Conservation (phyloP, 257 asterid genomes). For the Dorcoceras hygrometricum region DNA sequence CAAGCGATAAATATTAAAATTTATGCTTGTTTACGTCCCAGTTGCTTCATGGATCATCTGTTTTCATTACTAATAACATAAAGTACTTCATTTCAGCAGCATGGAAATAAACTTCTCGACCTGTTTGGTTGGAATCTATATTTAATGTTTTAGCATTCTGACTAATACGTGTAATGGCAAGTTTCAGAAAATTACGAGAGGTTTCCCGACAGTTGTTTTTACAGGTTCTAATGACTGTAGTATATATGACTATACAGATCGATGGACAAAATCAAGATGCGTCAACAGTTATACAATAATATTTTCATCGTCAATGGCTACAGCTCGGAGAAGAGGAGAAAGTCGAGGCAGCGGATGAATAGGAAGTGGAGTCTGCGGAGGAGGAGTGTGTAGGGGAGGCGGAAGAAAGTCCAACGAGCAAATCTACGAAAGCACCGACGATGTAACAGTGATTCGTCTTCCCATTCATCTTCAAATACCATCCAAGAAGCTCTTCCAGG, state of each 20-base stretch:
- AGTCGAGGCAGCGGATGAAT: slow-evolving; percentile 54
- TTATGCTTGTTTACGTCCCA: no score
- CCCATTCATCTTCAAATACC: slow-evolving; percentile 81
- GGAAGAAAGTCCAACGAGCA: slow-evolving; percentile 45
- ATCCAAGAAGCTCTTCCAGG: slow-evolving; percentile 68
- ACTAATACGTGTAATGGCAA: no score
- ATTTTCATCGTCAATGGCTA: slow-evolving; percentile 27
- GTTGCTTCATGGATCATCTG: no score
- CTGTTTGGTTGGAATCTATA: no score
- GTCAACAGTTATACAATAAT: slow-evolving; percentile 18
- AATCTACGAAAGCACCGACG: slow-evolving; percentile 75
- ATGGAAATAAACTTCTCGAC: no score
- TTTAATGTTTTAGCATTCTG: no score
- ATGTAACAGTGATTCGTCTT: slow-evolving; percentile 61
- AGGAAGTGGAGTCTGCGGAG: slow-evolving; percentile 29
- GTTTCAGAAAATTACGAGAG: no score
- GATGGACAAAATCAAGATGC: slow-evolving; percentile 11
- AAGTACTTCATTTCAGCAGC: no score
- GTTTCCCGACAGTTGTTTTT: no score
- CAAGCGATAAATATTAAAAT: no score
- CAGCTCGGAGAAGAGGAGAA: slow-evolving; percentile 42
- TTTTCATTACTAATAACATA: no score
- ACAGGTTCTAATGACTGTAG: slow-evolving; percentile 17
- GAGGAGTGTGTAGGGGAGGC: slow-evolving; percentile 9
- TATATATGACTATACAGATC: slow-evolving; percentile 17